A percentile compares a stretch with the other conserved stretches of the same genome.
phyloP scores from a whole-genome alignment of 306 rosid genomes.

The Acmispon strigosus region DNA sequence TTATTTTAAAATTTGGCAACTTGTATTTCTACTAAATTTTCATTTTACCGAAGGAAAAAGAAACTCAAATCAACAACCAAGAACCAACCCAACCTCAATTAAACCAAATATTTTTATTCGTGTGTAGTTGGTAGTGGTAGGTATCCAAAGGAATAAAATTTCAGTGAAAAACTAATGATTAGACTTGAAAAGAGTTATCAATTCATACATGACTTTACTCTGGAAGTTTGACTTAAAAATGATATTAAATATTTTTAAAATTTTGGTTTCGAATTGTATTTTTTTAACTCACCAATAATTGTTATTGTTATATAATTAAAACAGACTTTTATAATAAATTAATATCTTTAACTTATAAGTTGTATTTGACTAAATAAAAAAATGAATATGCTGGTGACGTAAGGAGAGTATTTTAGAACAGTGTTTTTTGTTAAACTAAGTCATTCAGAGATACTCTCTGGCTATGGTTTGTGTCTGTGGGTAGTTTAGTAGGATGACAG shows the following conservation, averaged over 20 bases:
- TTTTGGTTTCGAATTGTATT: no score
- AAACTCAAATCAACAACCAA: background rate
- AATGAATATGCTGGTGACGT: background rate
- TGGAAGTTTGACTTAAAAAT: no score
- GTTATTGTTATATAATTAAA: no score
- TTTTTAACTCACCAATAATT: no score
- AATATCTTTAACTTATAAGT: no score
- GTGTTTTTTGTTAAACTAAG: slow-evolving; percentile 22
- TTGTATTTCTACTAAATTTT: background rate
- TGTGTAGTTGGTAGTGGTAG: slow-evolving; percentile 33
- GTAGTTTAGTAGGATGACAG: slow-evolving; percentile 25
- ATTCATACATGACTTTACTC: no score
- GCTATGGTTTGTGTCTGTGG: slow-evolving; percentile 1
- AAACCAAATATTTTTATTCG: slow-evolving; percentile 4
- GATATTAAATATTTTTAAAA: no score
- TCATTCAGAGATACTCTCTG: slow-evolving; percentile 30
- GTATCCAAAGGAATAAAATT: background rate
- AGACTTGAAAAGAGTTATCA: no score
- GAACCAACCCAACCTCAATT: slow-evolving; percentile 15
- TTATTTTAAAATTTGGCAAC: background rate
- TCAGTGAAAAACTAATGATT: background rate
- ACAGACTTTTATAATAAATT: no score
- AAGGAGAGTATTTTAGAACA: slow-evolving; percentile 12
- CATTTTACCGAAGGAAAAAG: background rate
- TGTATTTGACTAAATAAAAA: no score